Evolutionary conservation across 106 monocot species (phyloP), one percentile per base, ranked within the genome.

Genomic region (Acanthochlamys bracteata): DNA sequence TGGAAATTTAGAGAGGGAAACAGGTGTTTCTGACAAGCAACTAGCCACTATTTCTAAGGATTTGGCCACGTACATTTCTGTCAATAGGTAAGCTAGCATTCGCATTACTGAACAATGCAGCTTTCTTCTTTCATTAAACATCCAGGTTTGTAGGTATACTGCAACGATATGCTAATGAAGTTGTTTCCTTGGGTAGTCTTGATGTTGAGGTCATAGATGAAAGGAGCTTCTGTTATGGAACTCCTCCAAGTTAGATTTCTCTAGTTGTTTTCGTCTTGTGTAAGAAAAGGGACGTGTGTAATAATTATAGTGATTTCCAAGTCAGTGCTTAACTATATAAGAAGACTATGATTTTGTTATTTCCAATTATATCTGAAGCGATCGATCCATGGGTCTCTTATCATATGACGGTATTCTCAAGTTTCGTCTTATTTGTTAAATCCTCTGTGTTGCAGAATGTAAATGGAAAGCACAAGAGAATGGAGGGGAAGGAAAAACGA

Each of bases 1-100:
- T 88, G 88, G 88, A 88, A 88, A 64, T 88, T 88, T 72, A 83
- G 88, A 0, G 78, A 71, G 15, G 89, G 84, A 21, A 89, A 89
- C 63, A 89, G 78, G 58, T 89, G 84, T 53, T 89, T 89, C 52
- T 47, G 89, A 19, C 89, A 89, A 73, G 89, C 89, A 61, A 81
- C 89, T 19, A 78, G 88, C 33, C 88, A 88, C 80, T 10, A 73
- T 88, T 27, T 84, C 88, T 41, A 84, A 78, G 42, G 80, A 88
- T 72, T 69, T 88, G 39, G 83, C 83, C 21, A 84, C 74, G 16
- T 84, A 80, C 59, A 83, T 89, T 39, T 89, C 89, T 11, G 71
- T 73, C 56, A 89, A 89, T 57, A 46, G 73, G 89, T 84, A 61
- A 62, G 73, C 19, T 60, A 1, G 20, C 9, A 43, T 65, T 16